These are phyloP conservation scores for Aspergillus mulundensis DNA, from an alignment of 495 filamentous ascomycete species.

Conservation along the genomic window DNA sequence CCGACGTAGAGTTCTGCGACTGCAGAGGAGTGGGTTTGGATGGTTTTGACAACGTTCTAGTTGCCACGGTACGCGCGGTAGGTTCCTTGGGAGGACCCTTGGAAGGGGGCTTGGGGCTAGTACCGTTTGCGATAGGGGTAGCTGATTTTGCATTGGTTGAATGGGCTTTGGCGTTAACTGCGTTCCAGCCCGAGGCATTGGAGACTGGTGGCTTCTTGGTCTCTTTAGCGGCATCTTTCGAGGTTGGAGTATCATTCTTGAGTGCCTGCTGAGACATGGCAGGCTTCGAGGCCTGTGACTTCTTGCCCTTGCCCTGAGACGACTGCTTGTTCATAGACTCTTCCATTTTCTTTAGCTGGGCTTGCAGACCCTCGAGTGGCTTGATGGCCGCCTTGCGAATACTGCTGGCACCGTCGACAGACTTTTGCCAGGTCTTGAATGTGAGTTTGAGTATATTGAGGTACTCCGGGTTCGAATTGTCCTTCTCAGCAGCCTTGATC, in stretches of 20 bases:
- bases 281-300: neutral
- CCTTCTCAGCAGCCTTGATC: conserved; percentile 9
- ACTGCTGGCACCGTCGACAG: neutral
- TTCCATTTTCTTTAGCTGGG: conserved; percentile 13
- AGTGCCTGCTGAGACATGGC: neutral
- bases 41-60: neutral
- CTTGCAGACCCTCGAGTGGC: neutral
- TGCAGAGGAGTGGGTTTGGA: conserved; percentile 3
- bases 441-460: neutral
- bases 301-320: neutral
- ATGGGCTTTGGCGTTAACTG: neutral
- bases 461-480: conserved; percentile 7
- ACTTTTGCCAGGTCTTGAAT: neutral
- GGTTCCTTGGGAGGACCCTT: neutral
- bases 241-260: neutral
- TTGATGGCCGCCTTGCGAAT: neutral
- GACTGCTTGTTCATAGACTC: neutral
- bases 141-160: neutral
- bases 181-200: neutral
- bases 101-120: neutral
- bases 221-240: neutral
- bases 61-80: neutral
- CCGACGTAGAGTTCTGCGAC: conserved; percentile 5
- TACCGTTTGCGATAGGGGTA: neutral
- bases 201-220: neutral